Percentiles rank a stretch among this genome's conserved stretches.
These are phyloP conservation scores for Nicotiana rustica DNA, from an alignment of 305 asterid genomes.

Conservation along the genomic window DNA sequence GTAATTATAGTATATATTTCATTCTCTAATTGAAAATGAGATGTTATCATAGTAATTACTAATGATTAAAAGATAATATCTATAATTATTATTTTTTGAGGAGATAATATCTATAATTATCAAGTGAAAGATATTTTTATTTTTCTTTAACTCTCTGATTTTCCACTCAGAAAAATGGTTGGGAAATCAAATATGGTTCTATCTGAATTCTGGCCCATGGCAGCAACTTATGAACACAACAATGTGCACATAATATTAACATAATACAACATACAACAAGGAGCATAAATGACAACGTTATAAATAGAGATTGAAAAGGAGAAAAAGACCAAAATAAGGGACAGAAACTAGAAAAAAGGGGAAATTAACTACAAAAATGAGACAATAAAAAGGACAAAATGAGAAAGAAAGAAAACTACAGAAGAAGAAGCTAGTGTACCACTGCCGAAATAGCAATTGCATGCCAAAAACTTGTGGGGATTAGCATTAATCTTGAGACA, in stretches of 20 bases:
- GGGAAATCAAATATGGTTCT: too few relatives aligned
- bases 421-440: not conserved
- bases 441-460: not conserved
- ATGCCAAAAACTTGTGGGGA: not conserved
- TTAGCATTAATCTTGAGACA: not conserved
- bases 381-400: not conserved
- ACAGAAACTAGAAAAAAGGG: not conserved
- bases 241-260: not conserved
- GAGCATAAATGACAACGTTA: not conserved
- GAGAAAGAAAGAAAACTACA: not conserved
- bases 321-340: not conserved
- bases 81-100: too few relatives aligned
- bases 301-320: not conserved
- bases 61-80: too few relatives aligned
- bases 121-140: too few relatives aligned
- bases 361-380: not conserved
- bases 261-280: not conserved
- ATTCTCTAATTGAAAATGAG: too few relatives aligned
- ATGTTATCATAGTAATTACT: too few relatives aligned
- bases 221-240: conserved; percentile 4
- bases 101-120: too few relatives aligned
- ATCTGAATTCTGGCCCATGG: too few relatives aligned
- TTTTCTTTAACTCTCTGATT: too few relatives aligned
- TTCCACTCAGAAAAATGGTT: too few relatives aligned
- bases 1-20: too few relatives aligned